Percentiles rank a stretch among this genome's conserved stretches.
These are phyloP conservation scores for Phallus indusiatus DNA, from an alignment of 768 basidiomycete species.

Conservation along the genomic window DNA sequence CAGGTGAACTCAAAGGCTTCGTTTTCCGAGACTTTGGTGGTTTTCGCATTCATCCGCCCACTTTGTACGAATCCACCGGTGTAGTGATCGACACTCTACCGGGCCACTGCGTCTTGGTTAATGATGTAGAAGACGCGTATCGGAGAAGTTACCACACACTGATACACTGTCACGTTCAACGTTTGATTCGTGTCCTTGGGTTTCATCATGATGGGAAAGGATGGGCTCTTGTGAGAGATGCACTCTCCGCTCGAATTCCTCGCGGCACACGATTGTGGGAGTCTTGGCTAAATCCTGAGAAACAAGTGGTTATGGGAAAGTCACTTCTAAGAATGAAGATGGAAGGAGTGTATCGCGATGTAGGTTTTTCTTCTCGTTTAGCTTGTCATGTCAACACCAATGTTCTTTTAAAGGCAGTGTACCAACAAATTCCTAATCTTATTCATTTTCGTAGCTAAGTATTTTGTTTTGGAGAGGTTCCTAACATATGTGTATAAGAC, in stretches of 20 bases:
- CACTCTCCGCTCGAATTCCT: slow-evolving; percentile 37
- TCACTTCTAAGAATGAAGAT: slow-evolving; percentile 52
- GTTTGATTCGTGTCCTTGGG: slow-evolving; percentile 42
- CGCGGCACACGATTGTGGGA: slow-evolving; percentile 34
- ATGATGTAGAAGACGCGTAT: slow-evolving; percentile 39
- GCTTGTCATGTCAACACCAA: neutral
- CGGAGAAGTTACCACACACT: slow-evolving; percentile 54
- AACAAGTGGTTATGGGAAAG: slow-evolving; percentile 34
- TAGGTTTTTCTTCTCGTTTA: slow-evolving; percentile 18
- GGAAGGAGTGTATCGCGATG: slow-evolving; percentile 46
- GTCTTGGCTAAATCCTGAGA: slow-evolving; percentile 25
- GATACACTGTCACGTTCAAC: slow-evolving; percentile 51
- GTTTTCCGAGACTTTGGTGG: slow-evolving; percentile 51
- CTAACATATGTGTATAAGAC: no score
- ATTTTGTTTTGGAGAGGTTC: neutral
- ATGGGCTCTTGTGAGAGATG: slow-evolving; percentile 39
- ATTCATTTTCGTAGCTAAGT: slow-evolving; percentile 31
- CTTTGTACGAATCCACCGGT: slow-evolving; percentile 38
- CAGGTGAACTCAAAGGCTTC: slow-evolving; percentile 38
- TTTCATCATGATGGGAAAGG: slow-evolving; percentile 43
- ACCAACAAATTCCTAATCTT: slow-evolving; percentile 44
- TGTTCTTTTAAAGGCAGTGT: slow-evolving; percentile 33
- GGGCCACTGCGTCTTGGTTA: slow-evolving; percentile 41
- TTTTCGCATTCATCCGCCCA: slow-evolving; percentile 43
- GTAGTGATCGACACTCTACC: slow-evolving; percentile 35